phyloP scores from a whole-genome alignment of 257 asterid genomes.

The Mitragyna speciosa region DNA sequence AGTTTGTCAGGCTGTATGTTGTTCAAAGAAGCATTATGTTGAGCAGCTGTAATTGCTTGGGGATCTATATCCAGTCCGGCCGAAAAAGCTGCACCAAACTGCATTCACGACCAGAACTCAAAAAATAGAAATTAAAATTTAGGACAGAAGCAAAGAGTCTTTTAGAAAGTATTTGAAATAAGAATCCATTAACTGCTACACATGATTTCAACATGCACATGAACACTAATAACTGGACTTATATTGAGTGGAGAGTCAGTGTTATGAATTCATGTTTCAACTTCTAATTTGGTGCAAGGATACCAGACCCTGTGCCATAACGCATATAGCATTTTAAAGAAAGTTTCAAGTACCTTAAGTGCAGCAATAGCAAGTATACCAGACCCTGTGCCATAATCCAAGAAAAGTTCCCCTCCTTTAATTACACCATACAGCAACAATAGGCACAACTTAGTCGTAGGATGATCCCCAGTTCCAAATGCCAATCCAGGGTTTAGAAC shows the following conservation, averaged over 20 bases:
- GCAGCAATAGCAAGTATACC: constrained; percentile 96
- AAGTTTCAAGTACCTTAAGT: constrained; percentile 53
- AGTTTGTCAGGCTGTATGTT: constrained; percentile 52
- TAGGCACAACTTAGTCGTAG: constrained; percentile 85
- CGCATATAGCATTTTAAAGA: neutral
- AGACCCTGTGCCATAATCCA: constrained; percentile 95
- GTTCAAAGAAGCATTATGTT: constrained; percentile 68
- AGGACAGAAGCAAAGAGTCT: neutral
- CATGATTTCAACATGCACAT: neutral
- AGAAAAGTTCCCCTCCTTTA: constrained; percentile 79
- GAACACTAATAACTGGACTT: neutral
- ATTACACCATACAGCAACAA: constrained; percentile 59
- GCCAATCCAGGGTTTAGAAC: constrained; percentile 90
- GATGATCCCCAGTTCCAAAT: constrained; percentile 96
- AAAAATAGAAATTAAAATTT: neutral
- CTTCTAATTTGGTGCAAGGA: neutral
- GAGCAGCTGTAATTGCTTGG: constrained; percentile 77
- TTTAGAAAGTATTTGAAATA: neutral
- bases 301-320: neutral
- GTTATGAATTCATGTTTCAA: neutral
- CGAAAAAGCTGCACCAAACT: constrained; percentile 80
- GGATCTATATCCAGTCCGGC: constrained; percentile 87
- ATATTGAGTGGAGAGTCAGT: neutral
- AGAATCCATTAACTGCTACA: neutral
- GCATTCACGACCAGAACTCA: constrained; percentile 13